Evolutionary conservation across 2,329 filamentous ascomycete genomes (phyloP), one percentile per base, ranked within the genome.

Genomic region (Aspergillus alliaceus): DNA sequence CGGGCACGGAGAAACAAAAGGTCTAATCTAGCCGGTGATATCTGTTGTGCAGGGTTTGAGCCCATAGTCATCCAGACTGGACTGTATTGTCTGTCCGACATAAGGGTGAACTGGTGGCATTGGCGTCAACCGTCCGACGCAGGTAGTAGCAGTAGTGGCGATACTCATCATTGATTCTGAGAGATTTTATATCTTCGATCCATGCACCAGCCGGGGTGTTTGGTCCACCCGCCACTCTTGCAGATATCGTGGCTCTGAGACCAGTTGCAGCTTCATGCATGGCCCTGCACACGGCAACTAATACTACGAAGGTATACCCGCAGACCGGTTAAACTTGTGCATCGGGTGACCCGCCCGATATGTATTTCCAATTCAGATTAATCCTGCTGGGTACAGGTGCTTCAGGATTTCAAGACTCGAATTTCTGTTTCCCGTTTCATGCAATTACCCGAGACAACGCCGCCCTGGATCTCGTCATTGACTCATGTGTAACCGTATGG

Each of bases 391-490:
- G 24, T 35, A 48, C 20, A 35, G 5, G n/a, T 27, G 14, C 18
- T 12, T 32, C 44, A 20, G 18, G 18, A 24, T 47, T 58, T 46
- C 29, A 49, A 24, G 31, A 52, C 40, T 53, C 51, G 56, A 53
- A 37, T 35, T 27, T 44, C 46, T 48, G 25, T 12, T 39, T 53
- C n/a, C 31, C 46, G 22, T 24, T 27, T 14, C 47, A 48, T 58
- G 56, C 51, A 58, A 50, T 51, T 58, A 54, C 56, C 56, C 56
- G 56, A 58, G 56, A 58, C 51, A 58, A 44, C 46, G 40, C 49
- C 48, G 29, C 37, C 18, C 31, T 34, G 35, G 24, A 42, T 20
- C 40, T 29, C n/a, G 15, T n/a, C 31, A 25, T 51, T 52, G 35
- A 46, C 35, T 29, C 37, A 52, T 49, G 24, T 47, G 46, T 32